Conservation (phyloP, 352 stramenopile species). For the Pythium dissotocum region DNA sequence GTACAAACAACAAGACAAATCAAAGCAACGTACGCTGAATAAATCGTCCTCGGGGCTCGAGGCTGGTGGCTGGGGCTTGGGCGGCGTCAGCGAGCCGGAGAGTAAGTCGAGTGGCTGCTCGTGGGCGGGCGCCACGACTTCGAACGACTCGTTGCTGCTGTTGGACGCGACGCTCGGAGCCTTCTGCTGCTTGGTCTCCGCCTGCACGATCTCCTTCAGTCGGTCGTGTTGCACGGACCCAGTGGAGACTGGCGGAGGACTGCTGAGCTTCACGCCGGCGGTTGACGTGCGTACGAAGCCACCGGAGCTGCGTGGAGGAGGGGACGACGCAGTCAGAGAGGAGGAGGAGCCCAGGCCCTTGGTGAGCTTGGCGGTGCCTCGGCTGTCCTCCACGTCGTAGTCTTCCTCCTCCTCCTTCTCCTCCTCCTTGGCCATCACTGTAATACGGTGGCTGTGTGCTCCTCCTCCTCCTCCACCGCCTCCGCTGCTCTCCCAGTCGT, state of each 20-base stretch:
- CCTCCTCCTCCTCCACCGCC: neutral
- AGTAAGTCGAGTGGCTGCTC: slow-evolving; percentile 25
- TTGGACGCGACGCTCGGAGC: slow-evolving; percentile 51
- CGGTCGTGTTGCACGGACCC: slow-evolving; percentile 6
- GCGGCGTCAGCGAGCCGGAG: slow-evolving; percentile 13
- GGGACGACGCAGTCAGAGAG: slow-evolving; percentile 17
- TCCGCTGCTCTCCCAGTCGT: slow-evolving; percentile 61
- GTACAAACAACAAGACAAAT: neutral
- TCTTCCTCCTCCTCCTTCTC: slow-evolving; percentile 15
- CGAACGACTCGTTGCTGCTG: slow-evolving; percentile 73
- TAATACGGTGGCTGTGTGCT: slow-evolving; percentile 18
- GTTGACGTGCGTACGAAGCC: slow-evolving; percentile 12
- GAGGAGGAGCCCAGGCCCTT: slow-evolving; percentile 29
- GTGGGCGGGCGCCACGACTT: slow-evolving; percentile 34
- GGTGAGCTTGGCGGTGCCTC: slow-evolving; percentile 14
- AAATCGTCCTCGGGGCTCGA: slow-evolving; percentile 56
- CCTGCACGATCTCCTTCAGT: slow-evolving; percentile 39
- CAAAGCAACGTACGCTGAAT: slow-evolving; percentile 65
- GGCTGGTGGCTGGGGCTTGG: slow-evolving; percentile 7
- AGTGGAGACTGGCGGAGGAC: slow-evolving; percentile 23
- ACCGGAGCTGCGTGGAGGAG: slow-evolving; percentile 1
- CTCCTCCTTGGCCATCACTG: neutral
- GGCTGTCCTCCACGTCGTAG: slow-evolving; percentile 8
- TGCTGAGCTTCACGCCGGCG: slow-evolving; percentile 31
- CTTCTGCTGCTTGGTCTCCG: slow-evolving; percentile 12